phyloP scores from a whole-genome alignment of 352 stramenopile species.

The Phytophthora boehmeriae region DNA sequence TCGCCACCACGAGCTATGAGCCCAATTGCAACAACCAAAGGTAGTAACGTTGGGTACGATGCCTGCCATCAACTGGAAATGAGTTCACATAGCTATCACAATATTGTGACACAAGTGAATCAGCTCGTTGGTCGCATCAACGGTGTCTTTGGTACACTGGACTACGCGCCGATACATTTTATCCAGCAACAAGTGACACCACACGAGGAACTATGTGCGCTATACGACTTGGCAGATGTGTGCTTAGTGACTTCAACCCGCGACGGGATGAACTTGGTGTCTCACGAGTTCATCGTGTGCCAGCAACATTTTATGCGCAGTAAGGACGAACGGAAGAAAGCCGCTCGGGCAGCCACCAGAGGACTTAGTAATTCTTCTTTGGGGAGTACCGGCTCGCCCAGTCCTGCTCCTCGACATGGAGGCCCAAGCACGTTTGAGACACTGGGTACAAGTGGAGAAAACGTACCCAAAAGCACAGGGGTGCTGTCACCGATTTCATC shows the following conservation, averaged over 20 bases:
- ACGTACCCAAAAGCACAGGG: slow-evolving; percentile 7
- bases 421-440: background rate
- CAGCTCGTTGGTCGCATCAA: slow-evolving; percentile 91
- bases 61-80: slow-evolving; percentile 74
- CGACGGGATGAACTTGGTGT: slow-evolving; percentile 92
- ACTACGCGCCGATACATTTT: slow-evolving; percentile 92
- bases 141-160: slow-evolving; percentile 83
- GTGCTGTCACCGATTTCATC: slow-evolving; percentile 31
- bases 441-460: background rate
- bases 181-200: slow-evolving; percentile 81
- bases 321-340: slow-evolving; percentile 71
- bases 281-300: slow-evolving; percentile 89
- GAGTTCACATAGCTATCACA: slow-evolving; percentile 75
- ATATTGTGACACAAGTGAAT: slow-evolving; percentile 82
- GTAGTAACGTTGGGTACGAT: slow-evolving; percentile 39
- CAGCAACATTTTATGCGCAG: slow-evolving; percentile 87
- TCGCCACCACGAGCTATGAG: slow-evolving; percentile 26
- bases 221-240: slow-evolving; percentile 90
- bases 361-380: slow-evolving; percentile 3
- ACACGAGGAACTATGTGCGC: slow-evolving; percentile 87
- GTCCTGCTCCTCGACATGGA: slow-evolving; percentile 1
- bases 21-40: slow-evolving; percentile 28
- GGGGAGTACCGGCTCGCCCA: background rate
- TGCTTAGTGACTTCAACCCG: slow-evolving; percentile 89
- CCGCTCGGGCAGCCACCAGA: slow-evolving; percentile 34